Evolutionary conservation across 2,329 filamentous ascomycete species (phyloP).

Genomic region (Capronia coronata): DNA sequence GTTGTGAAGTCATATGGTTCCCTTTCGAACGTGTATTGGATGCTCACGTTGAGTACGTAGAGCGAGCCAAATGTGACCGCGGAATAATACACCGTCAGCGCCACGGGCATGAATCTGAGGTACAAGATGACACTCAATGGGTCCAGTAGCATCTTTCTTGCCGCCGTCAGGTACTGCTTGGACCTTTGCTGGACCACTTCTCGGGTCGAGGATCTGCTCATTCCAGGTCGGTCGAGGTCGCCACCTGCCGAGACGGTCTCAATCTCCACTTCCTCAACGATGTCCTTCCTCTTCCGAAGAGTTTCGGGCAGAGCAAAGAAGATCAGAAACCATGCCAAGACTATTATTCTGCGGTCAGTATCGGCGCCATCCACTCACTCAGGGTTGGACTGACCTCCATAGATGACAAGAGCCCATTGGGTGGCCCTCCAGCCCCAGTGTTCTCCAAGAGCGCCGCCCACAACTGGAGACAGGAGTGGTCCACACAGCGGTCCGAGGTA

Average conservation of each 20-base stretch:
- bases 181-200: constrained; percentile 45
- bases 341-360: constrained; percentile 13
- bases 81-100: constrained; percentile 66
- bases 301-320: constrained; percentile 43
- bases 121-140: constrained; percentile 65
- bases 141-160: constrained; percentile 59
- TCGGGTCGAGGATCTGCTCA: constrained; percentile 51
- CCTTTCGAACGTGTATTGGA: constrained; percentile 62
- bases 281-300: constrained; percentile 31
- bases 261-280: constrained; percentile 29
- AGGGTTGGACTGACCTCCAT: constrained; percentile 46
- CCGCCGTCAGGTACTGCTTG: constrained; percentile 46
- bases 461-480: constrained; percentile 66
- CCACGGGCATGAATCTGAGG: constrained; percentile 66
- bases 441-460: constrained; percentile 67
- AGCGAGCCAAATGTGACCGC: constrained; percentile 68
- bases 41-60: constrained; percentile 70
- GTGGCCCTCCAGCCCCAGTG: constrained; percentile 67
- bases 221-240: constrained; percentile 26
- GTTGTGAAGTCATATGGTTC: constrained; percentile 63
- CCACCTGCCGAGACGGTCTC: constrained; percentile 22
- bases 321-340: constrained; percentile 35
- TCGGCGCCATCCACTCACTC: too few species aligned
- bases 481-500: constrained; percentile 73
- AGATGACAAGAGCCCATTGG: constrained; percentile 70